phyloP scores from a whole-genome alignment of 371 early-diverging fungal species.

The Blakeslea trispora region DNA sequence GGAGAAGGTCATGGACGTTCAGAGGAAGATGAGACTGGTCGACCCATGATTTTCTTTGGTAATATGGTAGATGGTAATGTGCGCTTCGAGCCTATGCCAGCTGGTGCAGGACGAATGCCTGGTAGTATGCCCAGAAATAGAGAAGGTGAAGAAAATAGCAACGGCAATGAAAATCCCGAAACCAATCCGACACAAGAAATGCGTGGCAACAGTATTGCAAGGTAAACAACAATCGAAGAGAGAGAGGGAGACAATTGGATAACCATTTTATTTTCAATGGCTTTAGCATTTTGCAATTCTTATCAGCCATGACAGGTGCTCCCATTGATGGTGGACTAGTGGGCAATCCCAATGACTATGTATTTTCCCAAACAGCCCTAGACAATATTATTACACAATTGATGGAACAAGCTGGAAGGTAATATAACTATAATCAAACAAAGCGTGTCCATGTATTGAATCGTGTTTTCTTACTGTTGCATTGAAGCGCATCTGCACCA shows the following conservation, averaged over 20 bases:
- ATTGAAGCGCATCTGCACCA: slow-evolving; percentile 58
- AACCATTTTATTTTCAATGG: too few species aligned
- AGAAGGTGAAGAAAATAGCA: slow-evolving; percentile 7
- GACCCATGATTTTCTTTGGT: slow-evolving; percentile 36
- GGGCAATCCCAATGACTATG: slow-evolving; percentile 69
- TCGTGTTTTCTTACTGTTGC: not conserved
- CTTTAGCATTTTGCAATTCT: slow-evolving; percentile 40
- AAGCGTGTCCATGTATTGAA: too few species aligned
- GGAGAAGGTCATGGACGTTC: not conserved
- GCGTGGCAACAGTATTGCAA: slow-evolving; percentile 27
- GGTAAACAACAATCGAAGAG: slow-evolving; percentile 15
- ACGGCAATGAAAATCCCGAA: not conserved
- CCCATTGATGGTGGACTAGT: slow-evolving; percentile 38
- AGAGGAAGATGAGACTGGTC: slow-evolving; percentile 4
- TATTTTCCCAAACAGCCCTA: slow-evolving; percentile 59
- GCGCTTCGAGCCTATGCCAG: slow-evolving; percentile 28
- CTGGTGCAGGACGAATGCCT: slow-evolving; percentile 7
- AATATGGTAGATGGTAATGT: slow-evolving; percentile 37
- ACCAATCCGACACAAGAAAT: slow-evolving; percentile 1
- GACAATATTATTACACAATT: slow-evolving; percentile 81
- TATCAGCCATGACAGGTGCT: slow-evolving; percentile 38
- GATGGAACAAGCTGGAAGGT: slow-evolving; percentile 74
- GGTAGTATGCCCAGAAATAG: slow-evolving; percentile 3
- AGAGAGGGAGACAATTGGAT: too few species aligned
- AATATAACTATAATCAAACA: too few species aligned